Conservation (phyloP, 805 yeast genomes). For the Kodamaea hsintzibuensis region DNA sequence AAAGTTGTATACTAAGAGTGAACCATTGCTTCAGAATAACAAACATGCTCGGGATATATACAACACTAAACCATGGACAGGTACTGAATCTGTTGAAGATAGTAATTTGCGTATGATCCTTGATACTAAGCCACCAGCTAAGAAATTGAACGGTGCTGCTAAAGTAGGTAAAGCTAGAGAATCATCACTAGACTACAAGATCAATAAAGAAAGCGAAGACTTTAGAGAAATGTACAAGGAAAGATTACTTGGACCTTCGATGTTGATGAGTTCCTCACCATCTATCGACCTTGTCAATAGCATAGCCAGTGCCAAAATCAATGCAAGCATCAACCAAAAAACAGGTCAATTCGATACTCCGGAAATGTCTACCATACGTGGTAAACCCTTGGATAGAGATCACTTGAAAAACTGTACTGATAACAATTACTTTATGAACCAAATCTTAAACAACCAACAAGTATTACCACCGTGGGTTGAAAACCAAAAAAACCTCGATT, state of each 20-base stretch:
- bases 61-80: slow-evolving; percentile 56
- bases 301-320: slow-evolving; percentile 73
- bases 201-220: slow-evolving; percentile 46
- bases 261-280: slow-evolving; percentile 44
- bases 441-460: slow-evolving; percentile 72
- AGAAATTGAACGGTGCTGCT: not conserved
- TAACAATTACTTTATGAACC: slow-evolving; percentile 68
- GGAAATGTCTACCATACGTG: slow-evolving; percentile 49
- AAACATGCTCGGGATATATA: slow-evolving; percentile 39
- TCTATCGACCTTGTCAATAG: slow-evolving; percentile 57
- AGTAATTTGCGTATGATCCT: slow-evolving; percentile 54
- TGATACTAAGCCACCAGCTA: slow-evolving; percentile 43
- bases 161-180: slow-evolving; percentile 55
- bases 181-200: slow-evolving; percentile 60
- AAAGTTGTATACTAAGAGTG: slow-evolving; percentile 30
- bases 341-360: slow-evolving; percentile 69
- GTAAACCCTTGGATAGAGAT: slow-evolving; percentile 55
- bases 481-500: slow-evolving; percentile 59
- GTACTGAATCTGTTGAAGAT: slow-evolving; percentile 50
- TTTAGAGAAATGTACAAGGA: slow-evolving; percentile 66
- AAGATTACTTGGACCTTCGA: slow-evolving; percentile 57
- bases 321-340: slow-evolving; percentile 58
- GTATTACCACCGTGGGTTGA: slow-evolving; percentile 91
- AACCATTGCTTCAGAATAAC: slow-evolving; percentile 26
- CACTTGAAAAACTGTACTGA: slow-evolving; percentile 66